Conservation (phyloP, 164 flowering plant genomes). For the Nymphaea colorata region DNA sequence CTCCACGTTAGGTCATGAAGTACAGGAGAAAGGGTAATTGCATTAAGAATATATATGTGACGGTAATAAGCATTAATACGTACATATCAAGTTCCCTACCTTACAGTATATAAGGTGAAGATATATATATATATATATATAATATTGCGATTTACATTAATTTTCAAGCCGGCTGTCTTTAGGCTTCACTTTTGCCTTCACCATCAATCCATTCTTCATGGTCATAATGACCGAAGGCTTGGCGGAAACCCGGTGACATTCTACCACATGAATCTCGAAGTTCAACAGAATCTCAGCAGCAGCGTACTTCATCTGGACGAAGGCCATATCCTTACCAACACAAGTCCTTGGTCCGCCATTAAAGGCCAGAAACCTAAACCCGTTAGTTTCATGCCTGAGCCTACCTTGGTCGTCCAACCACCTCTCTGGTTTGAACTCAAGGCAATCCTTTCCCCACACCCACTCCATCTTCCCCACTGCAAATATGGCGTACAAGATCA, state of each 20-base stretch:
- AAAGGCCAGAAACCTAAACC: conserved; percentile 22
- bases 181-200: conserved; percentile 7
- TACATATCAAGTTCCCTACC: no score
- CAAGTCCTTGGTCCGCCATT: conserved; percentile 30
- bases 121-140: no score
- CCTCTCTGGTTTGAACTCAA: conserved; percentile 34
- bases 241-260: conserved; percentile 15
- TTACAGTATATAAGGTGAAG: no score
- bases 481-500: conserved; percentile 34
- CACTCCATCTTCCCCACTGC: conserved; percentile 43
- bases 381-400: conserved; percentile 11
- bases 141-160: no score
- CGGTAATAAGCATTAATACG: no score
- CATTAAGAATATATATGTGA: no score
- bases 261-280: conserved; percentile 20
- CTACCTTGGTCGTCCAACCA: conserved; percentile 24
- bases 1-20: no score
- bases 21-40: no score
- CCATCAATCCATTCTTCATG: conserved; percentile 23
- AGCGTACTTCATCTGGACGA: conserved; percentile 21
- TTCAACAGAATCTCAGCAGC: conserved; percentile 19
- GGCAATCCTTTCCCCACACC: conserved; percentile 38
- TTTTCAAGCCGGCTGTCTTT: no score
- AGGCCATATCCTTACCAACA: conserved; percentile 26
- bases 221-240: conserved; percentile 10